These are phyloP conservation scores for Ganoderma sinense DNA, from an alignment of 1,284 basidiomycete species.

Conservation along the genomic window DNA sequence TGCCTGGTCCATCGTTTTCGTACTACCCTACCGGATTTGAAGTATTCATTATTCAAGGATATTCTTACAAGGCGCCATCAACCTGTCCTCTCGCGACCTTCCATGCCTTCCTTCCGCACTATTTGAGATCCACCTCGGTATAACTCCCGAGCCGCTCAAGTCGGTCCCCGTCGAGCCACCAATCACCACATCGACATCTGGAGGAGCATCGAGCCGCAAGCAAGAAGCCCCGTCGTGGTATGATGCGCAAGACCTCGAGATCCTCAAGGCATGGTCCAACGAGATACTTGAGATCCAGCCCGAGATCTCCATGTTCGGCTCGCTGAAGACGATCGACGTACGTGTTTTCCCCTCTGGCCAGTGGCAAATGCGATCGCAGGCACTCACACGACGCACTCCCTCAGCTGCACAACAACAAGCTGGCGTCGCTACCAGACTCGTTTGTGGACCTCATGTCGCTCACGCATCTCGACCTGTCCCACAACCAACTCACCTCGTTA, in stretches of 20 bases:
- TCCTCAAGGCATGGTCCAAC: slow-evolving; percentile 80
- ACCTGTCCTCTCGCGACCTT: slow-evolving; percentile 73
- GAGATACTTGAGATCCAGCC: slow-evolving; percentile 79
- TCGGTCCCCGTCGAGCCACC: slow-evolving; percentile 69
- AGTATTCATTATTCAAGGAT: slow-evolving; percentile 32
- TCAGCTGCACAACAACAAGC: slow-evolving; percentile 78
- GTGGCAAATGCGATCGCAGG: not conserved
- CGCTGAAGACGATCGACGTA: slow-evolving; percentile 79
- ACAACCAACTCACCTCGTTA: slow-evolving; percentile 68
- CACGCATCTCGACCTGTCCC: slow-evolving; percentile 71
- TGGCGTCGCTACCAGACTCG: slow-evolving; percentile 63
- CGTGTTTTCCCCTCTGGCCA: slow-evolving; percentile 36
- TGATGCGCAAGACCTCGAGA: slow-evolving; percentile 77
- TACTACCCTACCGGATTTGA: slow-evolving; percentile 30
- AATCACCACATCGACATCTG: slow-evolving; percentile 45
- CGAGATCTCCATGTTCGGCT: slow-evolving; percentile 83
- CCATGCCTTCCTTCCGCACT: slow-evolving; percentile 76
- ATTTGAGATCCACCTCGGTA: slow-evolving; percentile 80
- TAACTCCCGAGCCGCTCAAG: slow-evolving; percentile 70
- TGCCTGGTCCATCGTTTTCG: slow-evolving; percentile 18
- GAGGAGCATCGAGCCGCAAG: slow-evolving; percentile 20
- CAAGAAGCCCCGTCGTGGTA: slow-evolving; percentile 70
- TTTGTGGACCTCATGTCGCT: slow-evolving; percentile 72
- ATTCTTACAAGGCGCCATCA: slow-evolving; percentile 63
- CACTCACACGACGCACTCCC: not conserved